Evolutionary conservation across 2,329 filamentous ascomycete genomes (phyloP), one percentile per base, ranked within the genome.

Genomic region (Neonectria neomacrospora): DNA sequence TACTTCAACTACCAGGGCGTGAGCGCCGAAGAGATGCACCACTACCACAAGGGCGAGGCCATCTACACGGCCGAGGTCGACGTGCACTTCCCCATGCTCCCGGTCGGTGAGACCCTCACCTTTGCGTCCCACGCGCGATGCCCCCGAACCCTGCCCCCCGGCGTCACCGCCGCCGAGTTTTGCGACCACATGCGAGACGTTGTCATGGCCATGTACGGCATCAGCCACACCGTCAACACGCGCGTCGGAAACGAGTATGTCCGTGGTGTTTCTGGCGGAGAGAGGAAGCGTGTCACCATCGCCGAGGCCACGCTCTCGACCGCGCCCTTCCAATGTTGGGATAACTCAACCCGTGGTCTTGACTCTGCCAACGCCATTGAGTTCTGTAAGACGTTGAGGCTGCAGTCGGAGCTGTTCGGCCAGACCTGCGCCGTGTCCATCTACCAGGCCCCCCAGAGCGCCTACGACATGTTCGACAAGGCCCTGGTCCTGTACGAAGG

Each of bases 1-100:
- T 63, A 63, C 42, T 63, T 63, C 50, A 63, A 63, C 60, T 63
- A 63, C 50, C 54, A 63, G 50, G 60, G 60, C 22, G 54, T 63
- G 11, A 26, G 42, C 30, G 60, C 60, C 11, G 34, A 58, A 3
- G 60, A 63, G 54, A 63, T 63, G 60, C 60, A 63, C 54, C n/a
- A 28, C 11, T 34, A 63, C 7, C 60, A 63, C 50, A 63, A 63
- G 60, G 60, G 60, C 3, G 60, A 63, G n/a, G 42, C 54, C 20
- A 63, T 63, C 37, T 63, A 63, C 54, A 63, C 60, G 2, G 60
- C 60, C 34, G 60, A 63, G 14, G 60, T 63, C 26, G 60, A 63
- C 5, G 50, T 63, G 2, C 60, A 63, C 50, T 63, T 63, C 60
- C 60, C 60, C 16, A 57, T 58, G 60, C 50, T 63, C 12, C 54